These are phyloP conservation scores for Tetrahymena thermophila DNA, from an alignment of 73 alveolate genomes.

Conservation along the genomic window DNA sequence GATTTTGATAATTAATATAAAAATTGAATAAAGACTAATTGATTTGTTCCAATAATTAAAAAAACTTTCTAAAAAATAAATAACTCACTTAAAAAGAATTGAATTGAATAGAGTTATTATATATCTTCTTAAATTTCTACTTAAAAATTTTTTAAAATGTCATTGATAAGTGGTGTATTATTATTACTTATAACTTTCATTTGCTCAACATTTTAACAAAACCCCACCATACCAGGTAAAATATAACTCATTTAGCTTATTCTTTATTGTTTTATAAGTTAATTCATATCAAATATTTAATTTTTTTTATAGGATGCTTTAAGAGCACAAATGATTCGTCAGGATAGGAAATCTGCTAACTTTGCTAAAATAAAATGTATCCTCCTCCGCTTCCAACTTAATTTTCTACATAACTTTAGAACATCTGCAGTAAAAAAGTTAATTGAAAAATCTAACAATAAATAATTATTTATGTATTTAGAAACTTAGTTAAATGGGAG, in stretches of 20 bases:
- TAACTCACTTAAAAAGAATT: background rate
- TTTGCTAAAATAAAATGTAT: background rate
- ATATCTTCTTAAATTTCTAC: background rate
- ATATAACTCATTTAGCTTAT: background rate
- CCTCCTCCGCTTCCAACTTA: background rate
- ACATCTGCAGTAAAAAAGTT: background rate
- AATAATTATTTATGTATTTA: background rate
- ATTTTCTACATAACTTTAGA: background rate
- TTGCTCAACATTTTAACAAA: background rate
- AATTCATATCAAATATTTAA: background rate
- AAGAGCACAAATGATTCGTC: background rate
- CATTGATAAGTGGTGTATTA: background rate
- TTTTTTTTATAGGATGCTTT: background rate
- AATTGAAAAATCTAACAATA: background rate
- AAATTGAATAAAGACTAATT: background rate
- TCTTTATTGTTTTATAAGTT: background rate
- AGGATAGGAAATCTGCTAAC: background rate
- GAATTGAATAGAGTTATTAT: background rate
- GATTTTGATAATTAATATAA: too few relatives aligned
- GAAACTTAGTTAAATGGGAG: background rate
- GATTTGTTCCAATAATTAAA: background rate
- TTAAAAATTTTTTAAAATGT: background rate
- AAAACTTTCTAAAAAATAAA: background rate
- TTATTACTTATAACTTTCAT: background rate
- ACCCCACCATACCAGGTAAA: background rate